phyloP scores from a whole-genome alignment of 805 yeast species.

The Candida parachauliodes region DNA sequence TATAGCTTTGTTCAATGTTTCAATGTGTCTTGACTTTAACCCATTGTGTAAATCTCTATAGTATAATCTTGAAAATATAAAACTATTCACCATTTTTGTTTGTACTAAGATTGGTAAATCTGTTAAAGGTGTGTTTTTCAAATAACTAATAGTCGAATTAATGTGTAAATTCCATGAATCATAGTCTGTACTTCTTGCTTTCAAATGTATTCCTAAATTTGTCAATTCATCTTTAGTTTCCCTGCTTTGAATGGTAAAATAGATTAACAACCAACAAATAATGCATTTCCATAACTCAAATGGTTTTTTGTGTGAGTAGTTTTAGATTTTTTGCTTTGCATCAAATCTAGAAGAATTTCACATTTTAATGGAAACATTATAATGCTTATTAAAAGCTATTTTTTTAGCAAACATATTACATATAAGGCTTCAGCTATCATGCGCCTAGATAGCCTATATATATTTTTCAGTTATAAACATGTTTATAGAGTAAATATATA shows the following conservation, averaged over 20 bases:
- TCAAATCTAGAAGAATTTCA: background rate
- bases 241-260: no score
- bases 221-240: no score
- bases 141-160: background rate
- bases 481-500: background rate
- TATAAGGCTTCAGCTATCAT: background rate
- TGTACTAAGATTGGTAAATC: background rate
- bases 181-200: background rate
- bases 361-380: background rate
- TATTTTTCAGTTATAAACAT: no score
- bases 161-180: background rate
- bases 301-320: no score
- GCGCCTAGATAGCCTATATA: background rate
- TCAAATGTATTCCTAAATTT: background rate
- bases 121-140: background rate
- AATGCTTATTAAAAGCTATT: background rate
- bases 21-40: background rate
- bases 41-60: background rate
- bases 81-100: background rate
- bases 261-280: no score
- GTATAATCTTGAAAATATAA: background rate
- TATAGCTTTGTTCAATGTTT: background rate
- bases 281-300: no score
- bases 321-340: no score
- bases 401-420: background rate